Conservation (phyloP, 2,329 filamentous ascomycete genomes). For the Fusarium sp. region DNA sequence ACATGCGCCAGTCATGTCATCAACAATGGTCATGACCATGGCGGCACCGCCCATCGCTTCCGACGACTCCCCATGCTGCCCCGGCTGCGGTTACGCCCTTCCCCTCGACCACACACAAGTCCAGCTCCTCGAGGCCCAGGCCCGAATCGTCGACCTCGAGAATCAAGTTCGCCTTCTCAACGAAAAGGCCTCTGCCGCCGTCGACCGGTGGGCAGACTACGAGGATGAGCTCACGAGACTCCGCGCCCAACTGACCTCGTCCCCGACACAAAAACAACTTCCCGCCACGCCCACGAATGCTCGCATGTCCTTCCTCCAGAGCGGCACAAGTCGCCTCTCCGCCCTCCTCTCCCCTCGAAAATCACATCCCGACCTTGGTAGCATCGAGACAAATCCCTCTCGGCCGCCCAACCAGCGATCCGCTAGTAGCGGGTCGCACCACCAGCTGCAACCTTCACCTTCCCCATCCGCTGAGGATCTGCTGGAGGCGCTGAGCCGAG, state of each 20-base stretch:
- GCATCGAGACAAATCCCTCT: conserved; percentile 32
- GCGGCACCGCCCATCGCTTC: conserved; percentile 29
- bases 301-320: conserved; percentile 58
- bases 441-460: conserved; percentile 22
- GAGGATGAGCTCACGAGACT: conserved; percentile 78
- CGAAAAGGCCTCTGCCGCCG: conserved; percentile 73
- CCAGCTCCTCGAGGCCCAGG: conserved; percentile 64
- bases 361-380: conserved; percentile 49
- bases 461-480: conserved; percentile 60
- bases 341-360: conserved; percentile 59
- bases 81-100: conserved; percentile 60
- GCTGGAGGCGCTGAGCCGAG: conserved; percentile 71
- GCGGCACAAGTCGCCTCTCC: conserved; percentile 57
- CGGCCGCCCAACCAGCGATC: conserved; percentile 23
- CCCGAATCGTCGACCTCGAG: conserved; percentile 75
- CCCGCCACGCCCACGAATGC: conserved; percentile 42
- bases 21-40: conserved; percentile 51
- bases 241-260: conserved; percentile 53
- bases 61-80: conserved; percentile 54
- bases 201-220: conserved; percentile 79
- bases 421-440: conserved; percentile 30
- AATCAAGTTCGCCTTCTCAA: conserved; percentile 76
- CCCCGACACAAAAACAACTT: conserved; percentile 23
- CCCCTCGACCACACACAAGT: conserved; percentile 50
- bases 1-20: conserved; percentile 32